Evolutionary conservation across 345 rosid species (phyloP).

Genomic region (Passiflora organensis): DNA sequence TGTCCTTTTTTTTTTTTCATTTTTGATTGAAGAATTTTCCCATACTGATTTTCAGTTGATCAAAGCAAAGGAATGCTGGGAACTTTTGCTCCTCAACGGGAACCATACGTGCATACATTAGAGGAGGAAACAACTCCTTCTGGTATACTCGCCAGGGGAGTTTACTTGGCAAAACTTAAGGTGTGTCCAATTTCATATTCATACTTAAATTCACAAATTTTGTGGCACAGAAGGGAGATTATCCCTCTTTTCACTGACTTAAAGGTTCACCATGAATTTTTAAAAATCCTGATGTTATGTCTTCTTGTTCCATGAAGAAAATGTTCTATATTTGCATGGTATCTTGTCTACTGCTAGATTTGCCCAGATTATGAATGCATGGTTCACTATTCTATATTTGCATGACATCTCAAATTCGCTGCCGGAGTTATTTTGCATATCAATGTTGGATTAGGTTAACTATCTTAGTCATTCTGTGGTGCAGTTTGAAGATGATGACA

Average conservation of each 20-base stretch:
- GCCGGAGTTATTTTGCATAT: neutral
- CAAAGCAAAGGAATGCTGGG: conserved; percentile 59
- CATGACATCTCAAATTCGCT: too few species aligned
- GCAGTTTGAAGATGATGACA: conserved; percentile 58
- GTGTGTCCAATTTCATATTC: conserved; percentile 15
- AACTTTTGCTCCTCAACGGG: conserved; percentile 52
- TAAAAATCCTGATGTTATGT: too few species aligned
- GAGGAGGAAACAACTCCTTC: conserved; percentile 58
- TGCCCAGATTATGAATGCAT: too few species aligned
- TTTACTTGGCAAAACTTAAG: conserved; percentile 47
- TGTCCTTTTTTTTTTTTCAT: neutral
- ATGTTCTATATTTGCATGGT: too few species aligned
- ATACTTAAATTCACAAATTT: neutral
- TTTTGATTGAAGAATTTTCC: neutral
- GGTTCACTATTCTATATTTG: neutral
- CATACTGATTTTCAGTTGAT: conserved; percentile 31
- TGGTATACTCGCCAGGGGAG: conserved; percentile 47
- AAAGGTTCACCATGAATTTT: neutral
- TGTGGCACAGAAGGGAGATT: neutral
- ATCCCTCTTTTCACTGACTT: neutral
- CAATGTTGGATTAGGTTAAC: neutral
- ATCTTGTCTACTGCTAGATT: too few species aligned
- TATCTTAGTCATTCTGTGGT: neutral
- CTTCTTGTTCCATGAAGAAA: too few species aligned
- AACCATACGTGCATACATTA: conserved; percentile 38